Evolutionary conservation across 306 rosid species (phyloP), one percentile per base, ranked within the genome.

Genomic region (Cyclanthera cordifolia): DNA sequence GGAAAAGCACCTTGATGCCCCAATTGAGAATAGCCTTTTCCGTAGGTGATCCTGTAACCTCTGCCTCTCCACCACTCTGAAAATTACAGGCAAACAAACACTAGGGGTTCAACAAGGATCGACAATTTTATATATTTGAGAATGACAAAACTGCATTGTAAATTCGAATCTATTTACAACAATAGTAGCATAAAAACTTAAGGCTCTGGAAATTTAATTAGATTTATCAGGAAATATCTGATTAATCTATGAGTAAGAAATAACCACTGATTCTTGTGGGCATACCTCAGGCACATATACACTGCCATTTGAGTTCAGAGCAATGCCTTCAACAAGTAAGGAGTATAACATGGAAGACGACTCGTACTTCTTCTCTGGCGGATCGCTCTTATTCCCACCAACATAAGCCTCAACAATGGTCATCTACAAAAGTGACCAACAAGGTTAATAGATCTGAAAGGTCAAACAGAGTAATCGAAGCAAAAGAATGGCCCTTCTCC

Each of bases 21-120:
- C 89, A 91, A 9, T 53, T 65, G 67, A 91, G 84, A 73, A 91
- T 91, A 48, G 97, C 96, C 81, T 83, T 88, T 69, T 91, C 97
- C 5, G 97, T 91, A 20, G 97, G 97, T 78, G 97, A 91, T 49
- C 97, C 97, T 72, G 95, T 79, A 79, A 91, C 78, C 80, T 86
- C 97, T 32, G 79, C 58, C 48, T 75, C 82, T 60, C 75, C 80
- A 45, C 82, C 79, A n/a, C 76, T 65, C 97, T 88, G 72, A 71
- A 37, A 74, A 27, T 21, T 63, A 39, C n/a, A 82, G 28, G 16
- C 50, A 14, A n/a, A 19, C 67, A 4, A 49, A 47, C 50, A 52
- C 37, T 63, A 53, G 21, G 5, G 43, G 37, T 14, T 23, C 67
- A 55, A 46, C 43, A 66, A 16, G 55, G 4, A 9, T 15, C 24